phyloP scores from a whole-genome alignment of 805 yeast species.

The Candida ascalaphidarum region DNA sequence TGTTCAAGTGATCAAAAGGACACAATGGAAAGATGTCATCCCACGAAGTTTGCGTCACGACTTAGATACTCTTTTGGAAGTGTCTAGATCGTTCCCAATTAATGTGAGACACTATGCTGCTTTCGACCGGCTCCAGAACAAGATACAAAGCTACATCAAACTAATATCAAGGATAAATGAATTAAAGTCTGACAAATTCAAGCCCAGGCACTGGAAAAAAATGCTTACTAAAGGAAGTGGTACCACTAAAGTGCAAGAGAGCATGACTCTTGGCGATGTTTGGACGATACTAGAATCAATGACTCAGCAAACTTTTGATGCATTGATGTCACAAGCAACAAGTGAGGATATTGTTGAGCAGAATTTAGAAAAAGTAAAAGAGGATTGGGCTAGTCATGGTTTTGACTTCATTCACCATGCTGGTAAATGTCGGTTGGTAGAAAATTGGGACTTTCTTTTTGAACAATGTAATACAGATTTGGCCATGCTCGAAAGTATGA shows the following conservation, averaged over 20 bases:
- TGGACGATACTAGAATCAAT: too few relatives aligned
- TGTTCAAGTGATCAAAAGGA: conserved; percentile 31
- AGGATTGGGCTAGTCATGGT: conserved; percentile 44
- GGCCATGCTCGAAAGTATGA: conserved; percentile 59
- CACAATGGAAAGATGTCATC: conserved; percentile 42
- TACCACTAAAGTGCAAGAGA: conserved; percentile 8
- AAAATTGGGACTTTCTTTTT: conserved; percentile 59
- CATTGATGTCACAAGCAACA: conserved; percentile 55
- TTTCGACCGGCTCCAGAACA: conserved; percentile 46
- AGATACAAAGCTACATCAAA: conserved; percentile 32
- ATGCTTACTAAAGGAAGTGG: conserved; percentile 29
- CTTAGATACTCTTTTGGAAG: conserved; percentile 42
- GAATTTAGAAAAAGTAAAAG: conserved; percentile 40
- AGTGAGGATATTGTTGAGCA: conserved; percentile 64
- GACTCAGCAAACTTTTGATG: too few relatives aligned
- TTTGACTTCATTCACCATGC: conserved; percentile 50
- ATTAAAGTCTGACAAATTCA: conserved; percentile 49
- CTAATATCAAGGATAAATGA: conserved; percentile 31
- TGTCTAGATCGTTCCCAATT: conserved; percentile 45
- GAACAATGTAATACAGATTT: conserved; percentile 54
- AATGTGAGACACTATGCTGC: conserved; percentile 62
- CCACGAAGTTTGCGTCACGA: conserved; percentile 35
- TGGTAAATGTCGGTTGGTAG: conserved; percentile 46
- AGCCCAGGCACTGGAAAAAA: conserved; percentile 58
- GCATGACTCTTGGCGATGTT: conserved; percentile 48